A percentile compares a stretch with the other conserved stretches of the same genome.
Evolutionary conservation across 805 yeast genomes (phyloP).

Genomic region (Kodamaea leandrae): DNA sequence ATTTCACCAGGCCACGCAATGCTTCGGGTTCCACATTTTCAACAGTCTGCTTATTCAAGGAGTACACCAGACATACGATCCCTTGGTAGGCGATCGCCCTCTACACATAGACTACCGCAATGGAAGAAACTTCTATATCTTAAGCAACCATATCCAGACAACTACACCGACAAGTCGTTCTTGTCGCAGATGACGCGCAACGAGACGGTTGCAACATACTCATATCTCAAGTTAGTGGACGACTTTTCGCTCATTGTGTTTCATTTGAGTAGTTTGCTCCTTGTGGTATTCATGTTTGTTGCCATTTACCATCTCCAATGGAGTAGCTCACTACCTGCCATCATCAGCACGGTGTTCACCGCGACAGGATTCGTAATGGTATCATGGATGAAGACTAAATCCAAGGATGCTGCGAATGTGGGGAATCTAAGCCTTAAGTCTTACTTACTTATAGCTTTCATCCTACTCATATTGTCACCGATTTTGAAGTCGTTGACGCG

Average conservation of each 20-base stretch:
- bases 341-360: conserved; percentile 22
- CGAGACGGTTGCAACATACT: conserved; percentile 66
- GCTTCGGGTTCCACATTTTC: not conserved
- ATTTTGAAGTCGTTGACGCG: conserved; percentile 83
- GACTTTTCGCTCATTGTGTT: conserved; percentile 68
- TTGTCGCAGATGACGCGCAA: conserved; percentile 77
- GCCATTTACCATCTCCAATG: conserved; percentile 52
- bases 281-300: conserved; percentile 66
- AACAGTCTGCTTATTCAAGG: not conserved
- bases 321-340: conserved; percentile 48
- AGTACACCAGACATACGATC: conserved; percentile 7
- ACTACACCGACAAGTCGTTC: conserved; percentile 80
- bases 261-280: conserved; percentile 61
- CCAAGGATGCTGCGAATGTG: conserved; percentile 2
- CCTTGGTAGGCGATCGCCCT: not conserved
- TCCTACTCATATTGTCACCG: conserved; percentile 79
- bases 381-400: conserved; percentile 19
- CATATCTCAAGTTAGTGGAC: conserved; percentile 59
- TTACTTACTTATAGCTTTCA: conserved; percentile 62
- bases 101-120: conserved; percentile 25
- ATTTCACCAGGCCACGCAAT: not conserved
- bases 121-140: conserved; percentile 90
- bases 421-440: conserved; percentile 49
- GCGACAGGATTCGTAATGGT: conserved; percentile 30
- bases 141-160: conserved; percentile 85